Evolutionary conservation across 805 yeast species (phyloP), one percentile per base, ranked within the genome.

Genomic region (Maudiozyma pseudohumilis): DNA sequence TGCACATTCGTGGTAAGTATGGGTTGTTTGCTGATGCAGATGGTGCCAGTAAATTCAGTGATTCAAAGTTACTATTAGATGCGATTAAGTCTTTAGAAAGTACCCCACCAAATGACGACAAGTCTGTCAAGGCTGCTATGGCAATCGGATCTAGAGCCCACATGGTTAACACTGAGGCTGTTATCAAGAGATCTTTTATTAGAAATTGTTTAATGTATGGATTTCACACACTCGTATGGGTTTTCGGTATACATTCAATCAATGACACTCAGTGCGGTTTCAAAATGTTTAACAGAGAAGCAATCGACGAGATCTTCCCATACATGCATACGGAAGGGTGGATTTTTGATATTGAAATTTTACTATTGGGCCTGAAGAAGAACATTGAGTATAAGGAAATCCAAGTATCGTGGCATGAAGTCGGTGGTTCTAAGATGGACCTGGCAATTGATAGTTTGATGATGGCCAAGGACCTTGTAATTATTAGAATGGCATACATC

Each of bases 261-360:
- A 75, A 80, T 42, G 98, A 92, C 60, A 92, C 98, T 9, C 98
- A 92, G 65, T 92, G 98, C 65, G 98, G 98, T 2, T 92, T 92
- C 65, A 92, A 92, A 60, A 64, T 92, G 59, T 92, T 89, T 61
- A 84, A 89, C 48, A 72, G 77, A 42, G 63, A 68, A 7, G 80
- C 96, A 0, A 72, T 79, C 18, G 53, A 50, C 13, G 51, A 52
- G 37, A 83, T 92, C 30, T 86, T 87, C 59, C 96, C 96, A 2
- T 77, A 72, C 47, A 74, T 92, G 82, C 96, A 89, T 59, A 89
- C 95, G 9, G 98, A 92, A 60, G 79, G 97, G 36, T 92, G 98
- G 98, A 92, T 92, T 26, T 92, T 92, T 61, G 98, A 92, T 55
- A 96, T 92, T 23, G 98, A 92, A 63, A 74, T 89, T 12, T 66